Base-by-base conservation (phyloP, 225 moss, liverwort and hornwort species). In the Polytrichum formosum region DNA sequence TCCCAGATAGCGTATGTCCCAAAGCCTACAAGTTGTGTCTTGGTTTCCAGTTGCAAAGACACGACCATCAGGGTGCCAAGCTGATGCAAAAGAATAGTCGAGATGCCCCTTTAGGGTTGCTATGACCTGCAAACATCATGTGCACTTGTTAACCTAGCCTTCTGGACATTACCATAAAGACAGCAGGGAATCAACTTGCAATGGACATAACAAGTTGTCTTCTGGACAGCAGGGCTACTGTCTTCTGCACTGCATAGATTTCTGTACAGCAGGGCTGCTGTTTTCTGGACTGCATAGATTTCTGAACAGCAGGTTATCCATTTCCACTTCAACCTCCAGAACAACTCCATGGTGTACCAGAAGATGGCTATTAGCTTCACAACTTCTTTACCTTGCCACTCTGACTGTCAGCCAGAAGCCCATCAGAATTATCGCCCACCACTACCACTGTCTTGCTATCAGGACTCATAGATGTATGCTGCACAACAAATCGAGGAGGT, bases 61-160 rank as follows among this genome's bases (percentile, higher is more conserved):
- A 67, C 84, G 76, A 54, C 96, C 96, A 58, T 92, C 86, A 53
- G 96, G 96, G 79, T 96, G 96, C 96, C 96, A 96, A 4, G 96
- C 96, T 55, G 96, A 96, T 23, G 96, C 96, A 72, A 96, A 96
- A 10, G 96, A 96, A 73, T 85, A 96, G 72, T 96, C 96, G 59
- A 90, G 70, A 71, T 96, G 96, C 21, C 96, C 96, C 35, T 76
- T 83, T 77, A 96, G 67, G 19, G 79, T 86, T 61, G 90, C 93
- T 70, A 93, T 92, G 18, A 84, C 85, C 96, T 96, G 92, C 25
- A 2, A 63, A 6, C 69, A 64, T 70, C 20, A 33, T 17, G 23
- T 22, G 1, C 23, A 37, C 7, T 27, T 65, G 37, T 37, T 10
- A 37, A 37, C 37, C 6, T 30, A 30, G 30, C 6, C 6, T 30